Conservation (phyloP, 306 rosid genomes). For the Rosa multiflora region DNA sequence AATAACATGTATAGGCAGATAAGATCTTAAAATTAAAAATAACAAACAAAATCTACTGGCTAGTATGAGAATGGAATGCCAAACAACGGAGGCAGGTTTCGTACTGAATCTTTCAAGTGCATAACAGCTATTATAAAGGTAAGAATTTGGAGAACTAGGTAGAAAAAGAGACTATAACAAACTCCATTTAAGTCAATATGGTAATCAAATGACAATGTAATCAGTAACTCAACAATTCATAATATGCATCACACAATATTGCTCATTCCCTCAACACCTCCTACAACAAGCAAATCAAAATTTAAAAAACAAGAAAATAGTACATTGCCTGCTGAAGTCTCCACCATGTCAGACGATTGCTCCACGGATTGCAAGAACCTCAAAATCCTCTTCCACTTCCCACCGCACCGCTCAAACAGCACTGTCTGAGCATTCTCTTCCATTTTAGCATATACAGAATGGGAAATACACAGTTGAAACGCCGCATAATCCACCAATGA, state of each 20-base stretch:
- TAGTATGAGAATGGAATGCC: not conserved
- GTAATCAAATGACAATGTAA: not conserved
- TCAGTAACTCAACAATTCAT: not conserved
- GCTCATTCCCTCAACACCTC: not conserved
- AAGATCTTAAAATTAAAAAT: not conserved
- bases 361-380: slow-evolving; percentile 88
- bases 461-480: slow-evolving; percentile 63
- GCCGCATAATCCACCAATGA: slow-evolving; percentile 77
- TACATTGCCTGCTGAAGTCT: slow-evolving; percentile 97
- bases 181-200: not conserved
- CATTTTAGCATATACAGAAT: slow-evolving; percentile 51
- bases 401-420: slow-evolving; percentile 68
- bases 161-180: not conserved
- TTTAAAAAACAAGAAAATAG: slow-evolving; percentile 37
- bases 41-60: not conserved
- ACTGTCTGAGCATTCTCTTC: slow-evolving; percentile 48
- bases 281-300: slow-evolving; percentile 11
- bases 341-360: slow-evolving; percentile 60
- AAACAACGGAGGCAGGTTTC: not conserved
- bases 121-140: not conserved
- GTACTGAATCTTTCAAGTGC: not conserved
- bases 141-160: not conserved
- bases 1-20: not conserved
- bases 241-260: slow-evolving; percentile 1
- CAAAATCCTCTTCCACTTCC: slow-evolving; percentile 83